These are phyloP conservation scores for Dispira parvispora DNA, from an alignment of 192 early-diverging fungal species.

Conservation along the genomic window DNA sequence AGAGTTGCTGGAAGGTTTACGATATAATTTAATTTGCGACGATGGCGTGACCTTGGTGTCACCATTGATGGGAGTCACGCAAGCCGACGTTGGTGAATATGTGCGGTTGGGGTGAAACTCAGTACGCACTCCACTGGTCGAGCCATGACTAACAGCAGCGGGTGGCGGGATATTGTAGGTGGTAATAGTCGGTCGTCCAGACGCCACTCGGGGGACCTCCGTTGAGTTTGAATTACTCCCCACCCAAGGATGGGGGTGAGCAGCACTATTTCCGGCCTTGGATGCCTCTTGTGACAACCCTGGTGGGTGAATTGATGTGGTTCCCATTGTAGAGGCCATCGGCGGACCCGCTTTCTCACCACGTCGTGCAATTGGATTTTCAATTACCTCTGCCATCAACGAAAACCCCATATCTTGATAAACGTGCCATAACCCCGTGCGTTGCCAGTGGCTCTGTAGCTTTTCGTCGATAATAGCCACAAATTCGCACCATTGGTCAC, in stretches of 20 bases:
- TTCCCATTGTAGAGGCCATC: neutral
- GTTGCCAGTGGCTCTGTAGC: conserved; percentile 15
- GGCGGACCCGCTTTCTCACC: neutral
- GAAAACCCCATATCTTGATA: conserved; percentile 8
- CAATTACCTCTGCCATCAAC: conserved; percentile 7
- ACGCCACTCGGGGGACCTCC: neutral
- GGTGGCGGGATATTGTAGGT: neutral
- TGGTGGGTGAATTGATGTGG: neutral
- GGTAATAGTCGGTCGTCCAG: neutral
- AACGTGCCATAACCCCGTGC: neutral
- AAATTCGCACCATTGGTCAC: conserved; percentile 33
- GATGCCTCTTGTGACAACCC: too few species aligned
- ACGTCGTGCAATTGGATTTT: neutral
- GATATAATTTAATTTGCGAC: neutral
- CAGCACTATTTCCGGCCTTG: neutral
- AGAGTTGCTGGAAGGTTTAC: neutral
- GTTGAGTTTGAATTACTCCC: neutral
- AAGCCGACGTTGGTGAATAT: conserved; percentile 1
- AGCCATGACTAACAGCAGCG: too few species aligned
- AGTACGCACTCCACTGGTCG: neutral
- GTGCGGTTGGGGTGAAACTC: neutral
- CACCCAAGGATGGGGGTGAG: neutral
- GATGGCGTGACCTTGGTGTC: neutral
- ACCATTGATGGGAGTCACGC: neutral
- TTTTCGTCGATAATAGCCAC: conserved; percentile 32